Conservation (phyloP, 345 rosid species). For the Eutrema japonicum region DNA sequence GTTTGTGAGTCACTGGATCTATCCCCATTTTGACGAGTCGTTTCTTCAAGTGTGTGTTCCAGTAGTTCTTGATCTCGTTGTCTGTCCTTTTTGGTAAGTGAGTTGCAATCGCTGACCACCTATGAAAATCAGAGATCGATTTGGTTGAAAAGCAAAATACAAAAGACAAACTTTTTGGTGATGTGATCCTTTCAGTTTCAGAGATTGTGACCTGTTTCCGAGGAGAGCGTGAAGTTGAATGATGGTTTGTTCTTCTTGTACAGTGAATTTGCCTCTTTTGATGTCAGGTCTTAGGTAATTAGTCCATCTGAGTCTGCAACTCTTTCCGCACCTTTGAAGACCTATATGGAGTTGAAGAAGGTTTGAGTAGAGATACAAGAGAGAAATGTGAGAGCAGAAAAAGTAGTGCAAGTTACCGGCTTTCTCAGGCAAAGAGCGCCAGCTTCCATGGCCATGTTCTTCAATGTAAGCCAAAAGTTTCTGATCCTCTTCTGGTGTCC, state of each 20-base stretch:
- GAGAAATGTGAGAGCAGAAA: not conserved
- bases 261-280: slow-evolving; percentile 88
- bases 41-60: slow-evolving; percentile 86
- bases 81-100: slow-evolving; percentile 76
- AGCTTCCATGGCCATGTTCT: slow-evolving; percentile 95
- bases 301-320: slow-evolving; percentile 96
- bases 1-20: slow-evolving; percentile 49
- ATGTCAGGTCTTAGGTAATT: slow-evolving; percentile 92
- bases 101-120: slow-evolving; percentile 90
- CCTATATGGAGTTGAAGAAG: slow-evolving; percentile 47
- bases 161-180: not conserved
- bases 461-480: slow-evolving; percentile 89
- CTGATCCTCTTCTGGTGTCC: slow-evolving; percentile 97
- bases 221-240: slow-evolving; percentile 96
- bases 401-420: slow-evolving; percentile 62
- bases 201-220: slow-evolving; percentile 69
- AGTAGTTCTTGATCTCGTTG: slow-evolving; percentile 78
- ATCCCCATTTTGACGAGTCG: slow-evolving; percentile 72
- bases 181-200: slow-evolving; percentile 5
- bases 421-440: slow-evolving; percentile 87
- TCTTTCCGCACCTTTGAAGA: slow-evolving; percentile 91
- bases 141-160: not conserved
- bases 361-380: slow-evolving; percentile 6
- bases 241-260: slow-evolving; percentile 93
- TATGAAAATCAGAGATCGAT: slow-evolving; percentile 24